Evolutionary conservation across 768 basidiomycete species (phyloP), one percentile per base, ranked within the genome.

Genomic region (Pleurotus citrinopileatus): DNA sequence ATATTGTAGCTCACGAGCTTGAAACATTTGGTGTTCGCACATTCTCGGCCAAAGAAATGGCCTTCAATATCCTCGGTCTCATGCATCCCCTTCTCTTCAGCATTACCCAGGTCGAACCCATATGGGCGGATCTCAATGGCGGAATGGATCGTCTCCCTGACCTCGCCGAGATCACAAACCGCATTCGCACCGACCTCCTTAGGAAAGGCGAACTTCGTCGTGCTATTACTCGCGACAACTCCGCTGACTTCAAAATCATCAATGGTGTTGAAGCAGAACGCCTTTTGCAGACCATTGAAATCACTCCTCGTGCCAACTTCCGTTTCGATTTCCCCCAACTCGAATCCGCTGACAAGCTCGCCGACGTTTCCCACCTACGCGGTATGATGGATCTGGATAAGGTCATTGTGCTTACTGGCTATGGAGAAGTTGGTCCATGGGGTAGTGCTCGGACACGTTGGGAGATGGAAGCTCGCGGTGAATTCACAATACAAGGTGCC

Each of bases 21-120:
- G 97, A 99, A 74, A 80, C 85, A 55, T 81, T 89, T 58, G 97
- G 97, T 57, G 92, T 97, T 55, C 85, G 97, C 60, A 99, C 97
- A 1, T 99, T 98, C 83, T 98, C 96, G 0, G 90, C 97, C 25
- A 98, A 98, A 76, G 97, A 99, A 73, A 99, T 98, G 97, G 95
- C 97, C 0, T 99, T 99, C 84, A 99, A 99, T 72, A 94, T 99
- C 63, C 87, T 99, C 52, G 96, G 97, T 56, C 81, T 99, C 46
- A 98, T 99, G 96, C 97, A 99, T 66, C 97, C 97, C 40, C 84
- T 98, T 4, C 82, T 99, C 51, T 98, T 98, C 84, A 97, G 96
- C 70, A 96, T 99, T 65, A 97, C 96, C 9, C 97, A 99, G 69
- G 95, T 98, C 42, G 96, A 99, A 68, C 96, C 97, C 7, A 95